These are phyloP conservation scores for Macroventuria anomochaeta DNA, from an alignment of 2,329 filamentous ascomycete species.

Conservation along the genomic window DNA sequence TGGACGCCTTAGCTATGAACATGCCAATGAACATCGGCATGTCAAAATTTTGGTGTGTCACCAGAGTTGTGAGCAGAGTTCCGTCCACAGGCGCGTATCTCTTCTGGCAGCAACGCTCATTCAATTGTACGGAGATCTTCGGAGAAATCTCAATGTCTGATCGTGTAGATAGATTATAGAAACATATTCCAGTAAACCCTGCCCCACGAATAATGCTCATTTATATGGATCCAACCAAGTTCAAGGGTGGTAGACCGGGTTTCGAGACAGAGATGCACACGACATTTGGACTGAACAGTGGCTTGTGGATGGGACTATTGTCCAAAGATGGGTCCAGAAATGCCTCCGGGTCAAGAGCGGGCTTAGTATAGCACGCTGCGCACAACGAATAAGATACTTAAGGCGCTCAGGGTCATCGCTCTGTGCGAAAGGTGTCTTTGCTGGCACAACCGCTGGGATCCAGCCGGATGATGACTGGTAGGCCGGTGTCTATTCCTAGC, in stretches of 20 bases:
- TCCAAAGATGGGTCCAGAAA: constrained; percentile 41
- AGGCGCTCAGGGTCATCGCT: constrained; percentile 69
- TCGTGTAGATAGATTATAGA: no score
- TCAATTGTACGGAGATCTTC: no score
- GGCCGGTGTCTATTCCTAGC: constrained; percentile 54
- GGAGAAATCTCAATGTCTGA: no score
- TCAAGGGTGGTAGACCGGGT: no score
- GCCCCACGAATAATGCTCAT: no score
- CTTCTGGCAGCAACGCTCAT: no score
- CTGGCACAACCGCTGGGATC: constrained; percentile 54
- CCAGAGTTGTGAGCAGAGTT: no score
- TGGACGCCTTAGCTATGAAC: background rate
- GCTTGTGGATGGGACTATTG: constrained; percentile 46
- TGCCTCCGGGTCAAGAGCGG: constrained; percentile 59
- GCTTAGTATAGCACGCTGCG: constrained; percentile 79
- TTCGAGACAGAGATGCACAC: constrained; percentile 78
- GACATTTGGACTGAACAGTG: constrained; percentile 82
- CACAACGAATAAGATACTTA: constrained; percentile 72
- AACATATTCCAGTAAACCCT: no score
- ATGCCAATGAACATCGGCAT: background rate
- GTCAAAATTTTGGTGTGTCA: background rate
- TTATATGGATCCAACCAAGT: no score
- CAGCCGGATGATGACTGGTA: constrained; percentile 77
- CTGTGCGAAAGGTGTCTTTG: constrained; percentile 65
- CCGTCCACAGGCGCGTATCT: no score